Evolutionary conservation across 2,329 filamentous ascomycete species (phyloP).

Genomic region (Colletotrichum godetiae): DNA sequence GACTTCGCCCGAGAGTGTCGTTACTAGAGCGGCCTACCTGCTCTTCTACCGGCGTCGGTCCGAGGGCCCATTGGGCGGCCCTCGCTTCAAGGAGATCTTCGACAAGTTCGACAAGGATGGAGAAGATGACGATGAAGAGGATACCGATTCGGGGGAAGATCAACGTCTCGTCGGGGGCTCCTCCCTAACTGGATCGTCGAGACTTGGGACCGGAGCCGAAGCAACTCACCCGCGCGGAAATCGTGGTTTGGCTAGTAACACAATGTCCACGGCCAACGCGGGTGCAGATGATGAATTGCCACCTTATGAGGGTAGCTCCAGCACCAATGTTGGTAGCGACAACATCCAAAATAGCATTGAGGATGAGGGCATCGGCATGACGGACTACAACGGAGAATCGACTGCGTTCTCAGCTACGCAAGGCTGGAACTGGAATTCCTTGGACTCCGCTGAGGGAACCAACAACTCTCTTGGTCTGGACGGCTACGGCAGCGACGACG

Average conservation of each 20-base stretch:
- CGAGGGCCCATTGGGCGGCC: conserved; percentile 80
- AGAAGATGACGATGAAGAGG: conserved; percentile 57
- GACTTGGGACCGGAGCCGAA: conserved; percentile 83
- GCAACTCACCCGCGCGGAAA: conserved; percentile 75
- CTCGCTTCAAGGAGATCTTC: conserved; percentile 77
- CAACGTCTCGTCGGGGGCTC: conserved; percentile 85
- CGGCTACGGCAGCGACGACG: conserved; percentile 56
- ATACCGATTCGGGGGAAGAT: conserved; percentile 78
- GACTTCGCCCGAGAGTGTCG: conserved; percentile 69
- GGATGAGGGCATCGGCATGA: conserved; percentile 59
- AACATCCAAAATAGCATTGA: conserved; percentile 58
- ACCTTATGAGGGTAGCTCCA: conserved; percentile 42
- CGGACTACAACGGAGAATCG: conserved; percentile 46
- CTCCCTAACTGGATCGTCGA: conserved; percentile 92
- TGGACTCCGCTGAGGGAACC: conserved; percentile 45
- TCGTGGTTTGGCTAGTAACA: conserved; percentile 66
- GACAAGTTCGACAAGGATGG: conserved; percentile 67
- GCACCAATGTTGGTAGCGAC: conserved; percentile 36
- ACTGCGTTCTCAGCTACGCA: conserved; percentile 47
- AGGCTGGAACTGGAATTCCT: conserved; percentile 59
- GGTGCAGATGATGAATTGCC: conserved; percentile 46
- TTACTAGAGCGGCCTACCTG: conserved; percentile 86
- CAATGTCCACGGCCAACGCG: conserved; percentile 41
- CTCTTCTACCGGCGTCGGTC: conserved; percentile 95
- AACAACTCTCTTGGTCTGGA: conserved; percentile 45